Evolutionary conservation across 768 basidiomycete species (phyloP).

Genomic region (Rhizopogon vulgaris): DNA sequence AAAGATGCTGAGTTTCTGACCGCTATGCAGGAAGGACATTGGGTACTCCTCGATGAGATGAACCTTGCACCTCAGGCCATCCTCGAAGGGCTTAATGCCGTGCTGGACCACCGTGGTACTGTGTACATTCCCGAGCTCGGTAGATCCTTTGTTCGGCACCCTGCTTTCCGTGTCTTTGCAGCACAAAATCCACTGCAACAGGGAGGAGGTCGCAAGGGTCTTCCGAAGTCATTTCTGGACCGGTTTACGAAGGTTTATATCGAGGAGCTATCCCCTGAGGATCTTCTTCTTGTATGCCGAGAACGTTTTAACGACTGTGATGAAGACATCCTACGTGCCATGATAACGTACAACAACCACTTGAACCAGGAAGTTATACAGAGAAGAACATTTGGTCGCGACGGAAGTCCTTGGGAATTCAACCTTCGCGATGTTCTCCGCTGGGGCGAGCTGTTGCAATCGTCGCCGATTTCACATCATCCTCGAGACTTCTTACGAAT

Average conservation of each 20-base stretch:
- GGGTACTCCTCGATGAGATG: constrained; percentile 99
- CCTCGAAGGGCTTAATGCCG: constrained; percentile 93
- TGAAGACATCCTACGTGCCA: constrained; percentile 47
- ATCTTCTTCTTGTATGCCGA: constrained; percentile 73
- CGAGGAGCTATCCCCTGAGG: constrained; percentile 72
- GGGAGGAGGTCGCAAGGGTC: constrained; percentile 94
- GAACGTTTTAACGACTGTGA: constrained; percentile 64
- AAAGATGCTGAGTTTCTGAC: constrained; percentile 93
- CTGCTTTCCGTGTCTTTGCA: constrained; percentile 94
- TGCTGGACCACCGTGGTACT: constrained; percentile 90
- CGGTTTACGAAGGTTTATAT: constrained; percentile 98
- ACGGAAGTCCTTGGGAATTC: constrained; percentile 96
- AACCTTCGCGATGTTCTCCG: constrained; percentile 92
- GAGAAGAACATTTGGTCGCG: constrained; percentile 61
- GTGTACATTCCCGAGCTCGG: constrained; percentile 95
- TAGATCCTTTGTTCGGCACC: constrained; percentile 81
- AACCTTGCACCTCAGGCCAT: constrained; percentile 96
- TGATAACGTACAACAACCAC: constrained; percentile 78
- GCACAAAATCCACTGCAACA: constrained; percentile 96
- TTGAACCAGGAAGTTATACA: constrained; percentile 64
- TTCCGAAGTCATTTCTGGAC: constrained; percentile 96
- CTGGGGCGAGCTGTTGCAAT: constrained; percentile 62
- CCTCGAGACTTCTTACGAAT: constrained; percentile 62
- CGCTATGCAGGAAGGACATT: constrained; percentile 91
- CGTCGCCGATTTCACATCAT: constrained; percentile 28